Evolutionary conservation across 2,329 filamentous ascomycete species (phyloP).

Genomic region (Lasiodiplodia hormozganensis): DNA sequence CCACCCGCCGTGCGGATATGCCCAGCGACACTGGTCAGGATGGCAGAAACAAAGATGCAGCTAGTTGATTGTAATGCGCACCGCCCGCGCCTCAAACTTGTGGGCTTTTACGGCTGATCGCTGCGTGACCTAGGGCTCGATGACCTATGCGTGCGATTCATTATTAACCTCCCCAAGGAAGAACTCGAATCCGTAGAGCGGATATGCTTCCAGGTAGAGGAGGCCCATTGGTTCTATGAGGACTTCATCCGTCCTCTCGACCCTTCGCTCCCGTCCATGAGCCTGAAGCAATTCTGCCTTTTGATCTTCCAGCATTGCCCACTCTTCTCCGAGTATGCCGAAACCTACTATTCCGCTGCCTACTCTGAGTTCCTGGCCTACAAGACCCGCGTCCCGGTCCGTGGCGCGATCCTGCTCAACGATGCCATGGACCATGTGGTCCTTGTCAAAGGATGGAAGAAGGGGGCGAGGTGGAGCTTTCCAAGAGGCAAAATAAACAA

Average conservation of each 20-base stretch:
- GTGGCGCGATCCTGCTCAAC: constrained; percentile 92
- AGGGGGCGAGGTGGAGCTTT: constrained; percentile 94
- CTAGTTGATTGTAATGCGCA: constrained; percentile 80
- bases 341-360: constrained; percentile 78
- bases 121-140: constrained; percentile 74
- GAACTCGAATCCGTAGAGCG: constrained; percentile 89
- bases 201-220: constrained; percentile 98
- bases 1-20: constrained; percentile 59
- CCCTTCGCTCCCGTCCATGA: constrained; percentile 82
- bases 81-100: not conserved
- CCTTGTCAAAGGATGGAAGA: constrained; percentile 98
- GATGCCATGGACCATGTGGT: constrained; percentile 92
- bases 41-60: constrained; percentile 81
- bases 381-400: constrained; percentile 92
- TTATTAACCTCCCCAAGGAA: constrained; percentile 92
- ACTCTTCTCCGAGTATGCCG: constrained; percentile 79
- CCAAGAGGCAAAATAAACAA: constrained; percentile 98
- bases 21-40: constrained; percentile 65
- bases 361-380: constrained; percentile 94
- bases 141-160: constrained; percentile 96
- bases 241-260: constrained; percentile 95
- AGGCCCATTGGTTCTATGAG: constrained; percentile 99
- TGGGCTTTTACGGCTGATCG: constrained; percentile 12
- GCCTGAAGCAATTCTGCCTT: constrained; percentile 83
- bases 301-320: constrained; percentile 95